Evolutionary conservation across 345 rosid species (phyloP), one percentile per base, ranked within the genome.

Genomic region (Euphorbia peplus): DNA sequence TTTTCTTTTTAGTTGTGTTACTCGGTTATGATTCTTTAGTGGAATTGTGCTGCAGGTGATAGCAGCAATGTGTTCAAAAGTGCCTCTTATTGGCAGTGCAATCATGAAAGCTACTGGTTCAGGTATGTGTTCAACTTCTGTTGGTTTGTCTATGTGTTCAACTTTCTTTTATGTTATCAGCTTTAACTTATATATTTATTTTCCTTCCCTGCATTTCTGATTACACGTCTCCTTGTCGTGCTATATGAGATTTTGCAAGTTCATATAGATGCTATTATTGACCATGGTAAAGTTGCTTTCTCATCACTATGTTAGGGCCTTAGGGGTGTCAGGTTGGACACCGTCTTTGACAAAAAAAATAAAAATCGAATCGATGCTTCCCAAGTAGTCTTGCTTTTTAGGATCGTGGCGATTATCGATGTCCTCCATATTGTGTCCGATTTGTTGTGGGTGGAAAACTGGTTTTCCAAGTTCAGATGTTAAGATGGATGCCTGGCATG

Each of bases 51-150:
- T 83, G 83, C 88, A 93, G 98, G 91, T 91, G 76, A 82, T 93
- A 53, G 93, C 96, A 74, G 88, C 95, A 63, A 93, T 93, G 96
- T 93, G 97, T 76, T 88, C 96, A 58, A 91, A 91, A 77, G 96
- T 90, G 66, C 96, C 98, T 70, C 74, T 88, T 32, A 84, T 93
- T 60, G 84, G 96, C 73, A 84, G 82, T 63, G 97, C 98, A 52
- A 87, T 93, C 52, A 86, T 88, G 83, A 88, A 86, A 80, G 95
- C 95, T 41, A 87, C 92, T 8, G 82, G 75, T 60, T 82, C 83
- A 75, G 96, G 98, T 93, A 79, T 50, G 85, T 60, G n/a, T 76
- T 57, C 28, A 55, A 64, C 51, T 10, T 60, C 67, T 55, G 67
- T 21, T 54, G 0, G 12, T 59, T 32, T 32, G 37, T 32, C 6